A percentile compares a stretch with the other conserved stretches of the same genome.
phyloP scores from a whole-genome alignment of 192 early-diverging fungal species.

The Coemansia sp. region DNA sequence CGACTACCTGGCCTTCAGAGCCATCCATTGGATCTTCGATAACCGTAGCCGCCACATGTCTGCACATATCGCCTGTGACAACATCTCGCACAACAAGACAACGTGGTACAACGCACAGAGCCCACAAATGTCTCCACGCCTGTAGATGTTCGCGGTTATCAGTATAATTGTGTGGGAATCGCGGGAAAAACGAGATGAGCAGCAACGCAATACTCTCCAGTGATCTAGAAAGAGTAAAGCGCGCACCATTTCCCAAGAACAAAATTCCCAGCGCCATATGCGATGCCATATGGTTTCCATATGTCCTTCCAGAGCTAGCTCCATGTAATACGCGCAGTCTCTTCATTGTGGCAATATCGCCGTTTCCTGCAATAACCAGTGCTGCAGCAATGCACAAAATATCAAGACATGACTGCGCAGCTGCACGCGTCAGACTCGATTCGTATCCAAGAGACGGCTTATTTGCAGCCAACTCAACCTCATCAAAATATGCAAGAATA shows the following conservation, averaged over 20 bases:
- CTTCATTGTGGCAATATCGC: conserved; percentile 62
- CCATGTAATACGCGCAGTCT: conserved; percentile 59
- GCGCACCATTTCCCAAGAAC: conserved; percentile 43
- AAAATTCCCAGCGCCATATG: conserved; percentile 48
- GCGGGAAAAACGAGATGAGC: conserved; percentile 39
- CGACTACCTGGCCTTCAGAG: neutral
- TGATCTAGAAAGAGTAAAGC: conserved; percentile 38
- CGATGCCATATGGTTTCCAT: conserved; percentile 51
- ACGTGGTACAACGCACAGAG: conserved; percentile 43
- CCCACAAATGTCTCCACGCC: conserved; percentile 53
- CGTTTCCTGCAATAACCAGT: conserved; percentile 81
- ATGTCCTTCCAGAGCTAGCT: conserved; percentile 20
- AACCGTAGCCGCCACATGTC: conserved; percentile 18
- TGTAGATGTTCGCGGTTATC: conserved; percentile 51
- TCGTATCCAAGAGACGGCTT: conserved; percentile 36
- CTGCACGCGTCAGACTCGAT: conserved; percentile 57
- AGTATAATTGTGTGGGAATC: conserved; percentile 34
- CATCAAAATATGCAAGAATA: conserved; percentile 32
- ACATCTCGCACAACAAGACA: conserved; percentile 43
- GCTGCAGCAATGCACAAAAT: conserved; percentile 60
- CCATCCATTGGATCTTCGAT: neutral
- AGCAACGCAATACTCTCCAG: conserved; percentile 38
- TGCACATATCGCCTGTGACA: conserved; percentile 22
- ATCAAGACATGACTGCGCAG: conserved; percentile 68
- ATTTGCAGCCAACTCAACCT: conserved; percentile 14